Evolutionary conservation across 116 monocot genomes (phyloP), one percentile per base, ranked within the genome.

Genomic region (Iris pallida): DNA sequence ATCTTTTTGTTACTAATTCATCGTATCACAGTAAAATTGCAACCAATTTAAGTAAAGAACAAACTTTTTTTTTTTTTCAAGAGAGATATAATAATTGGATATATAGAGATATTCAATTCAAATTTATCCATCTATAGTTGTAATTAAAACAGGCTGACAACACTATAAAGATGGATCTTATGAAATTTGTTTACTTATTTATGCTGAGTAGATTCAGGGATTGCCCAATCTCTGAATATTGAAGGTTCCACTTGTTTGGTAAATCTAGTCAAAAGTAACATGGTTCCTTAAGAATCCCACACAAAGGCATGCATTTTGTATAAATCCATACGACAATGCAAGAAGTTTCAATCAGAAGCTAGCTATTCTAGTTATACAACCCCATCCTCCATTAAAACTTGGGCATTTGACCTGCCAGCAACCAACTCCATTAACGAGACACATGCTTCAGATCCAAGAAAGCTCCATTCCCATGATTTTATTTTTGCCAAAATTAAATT

Each of bases 371-470:
- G 11, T 9, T 51, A 51, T 51, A 13, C 7, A 4, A 13, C 49
- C 13, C 49, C 49, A 51, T 51, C 49, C n/a, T 51, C 13, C 7
- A 51, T 51, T 9, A 51, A 51, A 13, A 51, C 49, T 9, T 2
- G 49, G 49, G 11, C 49, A 1, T 9, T 7, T 63, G 45, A 45
- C 16, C 16, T 9, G 0, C 8, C 7, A 63, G 42, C 63, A 63
- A 63, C 63, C 45, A 12, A 7, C 45, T 12, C 45, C 14, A n/a
- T 63, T 63, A 8, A 9, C 59, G 8, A 46, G 63, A 63, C 17
- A 46, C 7, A 60, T 63, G 46, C 63, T 63, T 63, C 46, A 18
- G 63, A 63, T 63, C 63, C 63, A 63, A 63, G 63, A 16, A 15
- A 63, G 7, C 46, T 40, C 45, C 30, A n/a, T 16, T 42, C 17